These are phyloP conservation scores for Boletus rubropictus DNA, from an alignment of 768 basidiomycete species.

Conservation along the genomic window DNA sequence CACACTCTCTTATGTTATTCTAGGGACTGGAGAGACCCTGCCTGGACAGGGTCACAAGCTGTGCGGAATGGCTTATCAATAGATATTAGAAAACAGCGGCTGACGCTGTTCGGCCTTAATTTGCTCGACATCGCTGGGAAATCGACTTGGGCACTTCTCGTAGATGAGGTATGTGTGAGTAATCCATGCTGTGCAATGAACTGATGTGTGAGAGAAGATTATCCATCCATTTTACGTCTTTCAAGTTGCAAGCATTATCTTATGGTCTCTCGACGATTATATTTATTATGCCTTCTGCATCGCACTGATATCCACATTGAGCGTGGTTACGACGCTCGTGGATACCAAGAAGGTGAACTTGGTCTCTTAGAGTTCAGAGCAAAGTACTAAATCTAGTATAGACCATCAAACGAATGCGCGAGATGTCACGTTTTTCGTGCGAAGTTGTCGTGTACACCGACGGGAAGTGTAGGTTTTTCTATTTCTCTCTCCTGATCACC, in stretches of 20 bases:
- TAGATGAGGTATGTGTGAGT: conserved; percentile 73
- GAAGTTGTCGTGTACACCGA: conserved; percentile 64
- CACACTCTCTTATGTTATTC: conserved; percentile 5
- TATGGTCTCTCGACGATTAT: conserved; percentile 95
- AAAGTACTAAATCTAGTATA: conserved; percentile 27
- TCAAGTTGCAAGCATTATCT: conserved; percentile 88
- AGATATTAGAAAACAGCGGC: conserved; percentile 55
- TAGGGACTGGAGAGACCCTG: conserved; percentile 88
- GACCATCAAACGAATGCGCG: conserved; percentile 91
- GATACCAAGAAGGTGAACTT: conserved; percentile 80
- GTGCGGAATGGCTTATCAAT: conserved; percentile 62
- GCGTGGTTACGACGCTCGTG: conserved; percentile 78
- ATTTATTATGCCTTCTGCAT: conserved; percentile 98
- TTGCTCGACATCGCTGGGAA: conserved; percentile 89
- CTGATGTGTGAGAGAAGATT: conserved; percentile 42
- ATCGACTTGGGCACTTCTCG: conserved; percentile 64
- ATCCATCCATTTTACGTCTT: conserved; percentile 99
- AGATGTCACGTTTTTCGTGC: conserved; percentile 91
- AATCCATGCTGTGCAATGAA: not conserved
- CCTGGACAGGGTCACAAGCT: conserved; percentile 56
- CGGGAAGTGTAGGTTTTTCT: conserved; percentile 55
- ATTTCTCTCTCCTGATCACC: not conserved
- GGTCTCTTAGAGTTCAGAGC: not conserved
- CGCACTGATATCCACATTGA: conserved; percentile 80
- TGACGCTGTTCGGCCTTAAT: conserved; percentile 75